phyloP scores from a whole-genome alignment of 768 basidiomycete species.

The Termitomyces sp. region DNA sequence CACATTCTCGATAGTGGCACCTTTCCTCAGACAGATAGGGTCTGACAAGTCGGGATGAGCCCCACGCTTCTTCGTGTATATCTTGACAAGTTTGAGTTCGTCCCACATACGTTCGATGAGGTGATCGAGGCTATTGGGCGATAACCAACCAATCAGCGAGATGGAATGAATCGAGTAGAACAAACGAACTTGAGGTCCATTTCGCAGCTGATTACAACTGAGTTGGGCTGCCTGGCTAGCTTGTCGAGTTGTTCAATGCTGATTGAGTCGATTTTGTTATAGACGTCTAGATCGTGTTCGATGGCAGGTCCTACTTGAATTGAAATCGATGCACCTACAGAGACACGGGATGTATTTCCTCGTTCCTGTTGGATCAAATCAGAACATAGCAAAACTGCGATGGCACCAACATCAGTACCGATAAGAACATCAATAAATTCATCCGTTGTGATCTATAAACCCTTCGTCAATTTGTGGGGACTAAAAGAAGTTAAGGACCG shows the following conservation, averaged over 20 bases:
- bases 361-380: slow-evolving; percentile 53
- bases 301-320: not conserved
- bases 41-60: slow-evolving; percentile 88
- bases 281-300: slow-evolving; percentile 60
- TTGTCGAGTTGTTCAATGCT: slow-evolving; percentile 83
- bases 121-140: slow-evolving; percentile 55
- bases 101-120: slow-evolving; percentile 80
- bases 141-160: slow-evolving; percentile 8
- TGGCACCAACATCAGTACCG: slow-evolving; percentile 40
- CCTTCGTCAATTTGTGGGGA: slow-evolving; percentile 1
- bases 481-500: not conserved
- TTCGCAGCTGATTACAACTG: slow-evolving; percentile 96
- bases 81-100: slow-evolving; percentile 77
- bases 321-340: slow-evolving; percentile 46
- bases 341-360: slow-evolving; percentile 95
- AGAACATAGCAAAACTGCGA: not conserved
- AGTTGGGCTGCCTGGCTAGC: slow-evolving; percentile 75
- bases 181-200: slow-evolving; percentile 78
- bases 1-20: slow-evolving; percentile 92
- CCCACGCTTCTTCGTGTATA: slow-evolving; percentile 98
- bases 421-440: slow-evolving; percentile 99
- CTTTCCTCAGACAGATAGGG: slow-evolving; percentile 87
- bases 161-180: not conserved
- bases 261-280: slow-evolving; percentile 95
- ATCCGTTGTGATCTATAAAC: slow-evolving; percentile 80